These are phyloP conservation scores for Aspergillus sp. DNA, from an alignment of 2,329 filamentous ascomycete genomes.

Conservation along the genomic window DNA sequence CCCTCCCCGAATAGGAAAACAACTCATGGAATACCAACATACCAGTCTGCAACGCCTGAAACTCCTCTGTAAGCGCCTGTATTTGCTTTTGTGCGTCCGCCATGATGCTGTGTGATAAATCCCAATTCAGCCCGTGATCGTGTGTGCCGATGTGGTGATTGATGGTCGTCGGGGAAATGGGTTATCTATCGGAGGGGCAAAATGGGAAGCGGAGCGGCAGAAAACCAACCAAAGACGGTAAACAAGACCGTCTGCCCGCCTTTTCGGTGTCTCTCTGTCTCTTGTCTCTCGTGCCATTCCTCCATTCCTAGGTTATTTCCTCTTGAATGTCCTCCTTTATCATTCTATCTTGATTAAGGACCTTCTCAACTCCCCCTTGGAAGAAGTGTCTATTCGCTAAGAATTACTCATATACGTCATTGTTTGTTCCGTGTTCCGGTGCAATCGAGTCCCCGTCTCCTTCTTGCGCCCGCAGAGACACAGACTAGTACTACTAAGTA, in stretches of 20 bases:
- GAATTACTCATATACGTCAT: too few species aligned
- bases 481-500: too few species aligned
- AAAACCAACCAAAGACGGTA: conserved; percentile 21
- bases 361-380: too few species aligned
- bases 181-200: conserved; percentile 27
- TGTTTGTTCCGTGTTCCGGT: too few species aligned
- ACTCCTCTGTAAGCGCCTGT: conserved; percentile 83
- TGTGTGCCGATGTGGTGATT: conserved; percentile 10
- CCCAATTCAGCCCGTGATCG: neutral
- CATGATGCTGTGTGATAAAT: conserved; percentile 50
- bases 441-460: conserved; percentile 8
- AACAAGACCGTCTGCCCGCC: conserved; percentile 21
- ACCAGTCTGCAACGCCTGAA: conserved; percentile 84
- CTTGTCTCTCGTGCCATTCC: conserved; percentile 2
- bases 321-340: too few species aligned
- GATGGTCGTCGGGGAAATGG: conserved; percentile 26
- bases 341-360: too few species aligned
- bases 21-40: conserved; percentile 21
- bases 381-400: too few species aligned
- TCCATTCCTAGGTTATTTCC: conserved; percentile 3
- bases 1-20: neutral
- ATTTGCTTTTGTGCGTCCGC: conserved; percentile 74
- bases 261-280: conserved; percentile 15
- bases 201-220: conserved; percentile 21
- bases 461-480: conserved; percentile 13